phyloP scores from a whole-genome alignment of 1,284 basidiomycete species.

The Apiotrichum brassicae region DNA sequence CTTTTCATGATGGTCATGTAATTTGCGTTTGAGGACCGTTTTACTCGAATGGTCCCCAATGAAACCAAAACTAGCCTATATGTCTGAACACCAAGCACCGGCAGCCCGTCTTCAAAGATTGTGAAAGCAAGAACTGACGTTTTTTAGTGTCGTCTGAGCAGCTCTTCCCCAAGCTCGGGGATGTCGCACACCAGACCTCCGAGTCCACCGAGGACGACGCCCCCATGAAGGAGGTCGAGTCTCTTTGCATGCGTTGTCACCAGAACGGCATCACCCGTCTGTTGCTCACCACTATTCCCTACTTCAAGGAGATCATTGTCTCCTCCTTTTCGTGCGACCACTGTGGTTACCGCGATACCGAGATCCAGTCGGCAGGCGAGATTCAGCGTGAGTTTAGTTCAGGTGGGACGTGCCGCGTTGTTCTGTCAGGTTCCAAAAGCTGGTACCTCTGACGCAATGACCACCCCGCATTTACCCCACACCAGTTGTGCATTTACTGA shows the following conservation, averaged over 20 bases:
- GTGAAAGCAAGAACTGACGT: conserved; percentile 1
- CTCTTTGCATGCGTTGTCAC: conserved; percentile 88
- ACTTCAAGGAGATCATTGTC: conserved; percentile 91
- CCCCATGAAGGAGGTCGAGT: conserved; percentile 75
- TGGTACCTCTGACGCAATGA: no score
- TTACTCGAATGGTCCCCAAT: conserved; percentile 17
- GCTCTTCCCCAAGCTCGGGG: conserved; percentile 43
- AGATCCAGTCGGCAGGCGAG: conserved; percentile 83
- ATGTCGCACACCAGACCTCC: conserved; percentile 40
- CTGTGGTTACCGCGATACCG: conserved; percentile 86
- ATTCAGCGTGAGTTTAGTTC: conserved; percentile 64
- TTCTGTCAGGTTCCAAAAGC: no score
- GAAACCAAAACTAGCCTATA: conserved; percentile 44
- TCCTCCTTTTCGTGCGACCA: conserved; percentile 94
- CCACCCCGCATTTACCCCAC: no score
- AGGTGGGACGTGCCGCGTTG: no score
- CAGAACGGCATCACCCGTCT: conserved; percentile 89
- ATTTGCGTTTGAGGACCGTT: conserved; percentile 44
- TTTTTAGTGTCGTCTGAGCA: conserved; percentile 14
- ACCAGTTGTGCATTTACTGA: no score
- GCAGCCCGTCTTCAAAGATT: background rate
- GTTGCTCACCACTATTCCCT: conserved; percentile 91
- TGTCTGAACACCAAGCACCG: conserved; percentile 28
- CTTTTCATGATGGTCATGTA: conserved; percentile 41
- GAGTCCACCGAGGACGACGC: conserved; percentile 37